Conservation (phyloP, 345 rosid species). For the Geranium brycei region DNA sequence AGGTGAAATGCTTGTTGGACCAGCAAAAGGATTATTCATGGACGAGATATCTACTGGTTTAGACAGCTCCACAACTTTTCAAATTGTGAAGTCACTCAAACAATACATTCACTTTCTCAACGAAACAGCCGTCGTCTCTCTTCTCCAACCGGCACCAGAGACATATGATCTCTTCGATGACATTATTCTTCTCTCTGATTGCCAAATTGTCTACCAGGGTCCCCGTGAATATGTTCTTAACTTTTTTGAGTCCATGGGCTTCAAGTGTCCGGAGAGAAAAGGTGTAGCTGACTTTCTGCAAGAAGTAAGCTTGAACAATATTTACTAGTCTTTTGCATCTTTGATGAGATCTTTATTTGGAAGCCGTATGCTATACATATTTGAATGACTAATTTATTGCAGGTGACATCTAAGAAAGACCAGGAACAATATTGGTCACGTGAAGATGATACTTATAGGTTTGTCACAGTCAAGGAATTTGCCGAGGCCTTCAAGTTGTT, state of each 20-base stretch:
- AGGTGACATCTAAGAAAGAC: slow-evolving; percentile 72
- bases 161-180: slow-evolving; percentile 69
- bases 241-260: slow-evolving; percentile 36
- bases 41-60: slow-evolving; percentile 75
- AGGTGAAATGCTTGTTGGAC: slow-evolving; percentile 77
- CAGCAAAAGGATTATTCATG: slow-evolving; percentile 54
- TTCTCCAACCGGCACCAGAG: slow-evolving; percentile 77
- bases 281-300: slow-evolving; percentile 70
- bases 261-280: slow-evolving; percentile 67
- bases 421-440: slow-evolving; percentile 55
- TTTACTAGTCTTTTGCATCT: background rate
- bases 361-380: background rate
- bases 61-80: slow-evolving; percentile 68
- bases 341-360: background rate
- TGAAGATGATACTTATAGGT: slow-evolving; percentile 35
- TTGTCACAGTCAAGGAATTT: slow-evolving; percentile 34
- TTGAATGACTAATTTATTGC: background rate
- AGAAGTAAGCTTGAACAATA: slow-evolving; percentile 34
- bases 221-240: too few relatives aligned
- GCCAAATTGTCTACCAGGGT: too few relatives aligned
- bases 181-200: slow-evolving; percentile 48
- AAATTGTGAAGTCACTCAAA: slow-evolving; percentile 46
- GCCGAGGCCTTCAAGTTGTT: slow-evolving; percentile 38
- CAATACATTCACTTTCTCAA: slow-evolving; percentile 39
- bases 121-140: slow-evolving; percentile 58